Evolutionary conservation across 768 basidiomycete species (phyloP), one percentile per base, ranked within the genome.

Genomic region (Lyophyllum atratum): DNA sequence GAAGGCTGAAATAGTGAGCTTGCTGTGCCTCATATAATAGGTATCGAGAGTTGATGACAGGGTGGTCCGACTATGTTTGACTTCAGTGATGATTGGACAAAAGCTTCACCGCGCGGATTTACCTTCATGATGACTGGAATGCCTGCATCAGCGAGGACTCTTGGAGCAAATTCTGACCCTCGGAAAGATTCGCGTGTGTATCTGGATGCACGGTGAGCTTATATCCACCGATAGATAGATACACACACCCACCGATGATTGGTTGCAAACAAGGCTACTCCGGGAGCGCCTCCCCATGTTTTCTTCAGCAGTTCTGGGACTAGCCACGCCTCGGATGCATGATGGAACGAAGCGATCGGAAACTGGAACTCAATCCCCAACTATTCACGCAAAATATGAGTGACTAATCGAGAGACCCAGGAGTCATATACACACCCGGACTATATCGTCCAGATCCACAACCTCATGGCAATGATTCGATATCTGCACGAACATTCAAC

Each of bases 301-400:
- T 82, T 76, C 71, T 93, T 95, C 59, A 98, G 73, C 4, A 89
- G 73, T 22, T 85, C 84, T 1, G 94, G 92, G 22, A 95, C 89
- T n/a, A 97, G 80, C 72, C 92, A 97, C 1, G 93, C 85, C 69
- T 96, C 93, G 53, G 92, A 87, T 8, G 93, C 95, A 66, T 92
- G 89, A 65, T 95, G 92, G 66, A 95, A 86, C 6, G 91, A 88
- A 6, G 89, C 84, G 26, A 95, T 78, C 1, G 85, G 81, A 66
- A 93, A 94, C 63, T 92, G 75, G 77, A 95, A 98, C 71, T 97
- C 95, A 67, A 96, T 92, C 33, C 92, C 86, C 49, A 97, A 79
- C 85, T 94, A 21, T 37, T 29, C 31, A 45, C 4, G 26, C 31
- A 40, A 43, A 19, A 44, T 51, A 12, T 37, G 26, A 26, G 49